These are phyloP conservation scores for Podospora comata DNA, from an alignment of 495 filamentous ascomycete genomes.

Conservation along the genomic window DNA sequence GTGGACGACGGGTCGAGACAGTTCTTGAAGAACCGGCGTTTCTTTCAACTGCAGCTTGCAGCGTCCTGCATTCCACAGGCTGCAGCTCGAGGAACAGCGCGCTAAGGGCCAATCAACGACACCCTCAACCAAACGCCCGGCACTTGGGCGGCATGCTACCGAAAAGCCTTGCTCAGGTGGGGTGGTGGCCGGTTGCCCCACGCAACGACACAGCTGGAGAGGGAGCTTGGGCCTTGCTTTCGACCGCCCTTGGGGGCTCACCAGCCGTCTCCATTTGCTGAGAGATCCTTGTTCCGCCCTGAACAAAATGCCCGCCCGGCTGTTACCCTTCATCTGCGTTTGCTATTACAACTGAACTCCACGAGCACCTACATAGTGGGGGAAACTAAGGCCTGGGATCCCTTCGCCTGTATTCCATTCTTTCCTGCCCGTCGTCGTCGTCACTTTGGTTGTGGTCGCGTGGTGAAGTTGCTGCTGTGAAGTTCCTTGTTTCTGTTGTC, in stretches of 20 bases:
- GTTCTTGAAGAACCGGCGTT: not conserved
- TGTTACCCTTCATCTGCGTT: not conserved
- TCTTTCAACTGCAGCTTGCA: not conserved
- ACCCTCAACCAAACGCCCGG: constrained; percentile 1
- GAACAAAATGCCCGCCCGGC: constrained; percentile 15
- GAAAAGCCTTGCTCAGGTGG: not conserved
- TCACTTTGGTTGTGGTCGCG: not conserved
- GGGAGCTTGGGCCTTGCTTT: constrained; percentile 19
- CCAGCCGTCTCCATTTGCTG: not conserved
- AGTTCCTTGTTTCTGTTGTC: constrained; percentile 2
- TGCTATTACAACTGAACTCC: not conserved
- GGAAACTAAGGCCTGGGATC: not conserved
- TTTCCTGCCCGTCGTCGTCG: not conserved
- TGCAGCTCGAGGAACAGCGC: not conserved
- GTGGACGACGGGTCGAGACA: not conserved
- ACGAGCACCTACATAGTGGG: not conserved
- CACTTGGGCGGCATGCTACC: constrained; percentile 9
- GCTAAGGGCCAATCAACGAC: not conserved
- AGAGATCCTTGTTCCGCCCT: not conserved
- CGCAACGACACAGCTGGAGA: constrained; percentile 9
- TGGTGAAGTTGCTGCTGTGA: constrained; percentile 1
- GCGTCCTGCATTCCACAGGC: not conserved
- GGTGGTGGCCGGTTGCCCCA: constrained; percentile 18
- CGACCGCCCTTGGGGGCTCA: not conserved
- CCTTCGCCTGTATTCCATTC: not conserved